These are phyloP conservation scores for Sarocladium brachiariae DNA, from an alignment of 2,329 filamentous ascomycete genomes.

Conservation along the genomic window DNA sequence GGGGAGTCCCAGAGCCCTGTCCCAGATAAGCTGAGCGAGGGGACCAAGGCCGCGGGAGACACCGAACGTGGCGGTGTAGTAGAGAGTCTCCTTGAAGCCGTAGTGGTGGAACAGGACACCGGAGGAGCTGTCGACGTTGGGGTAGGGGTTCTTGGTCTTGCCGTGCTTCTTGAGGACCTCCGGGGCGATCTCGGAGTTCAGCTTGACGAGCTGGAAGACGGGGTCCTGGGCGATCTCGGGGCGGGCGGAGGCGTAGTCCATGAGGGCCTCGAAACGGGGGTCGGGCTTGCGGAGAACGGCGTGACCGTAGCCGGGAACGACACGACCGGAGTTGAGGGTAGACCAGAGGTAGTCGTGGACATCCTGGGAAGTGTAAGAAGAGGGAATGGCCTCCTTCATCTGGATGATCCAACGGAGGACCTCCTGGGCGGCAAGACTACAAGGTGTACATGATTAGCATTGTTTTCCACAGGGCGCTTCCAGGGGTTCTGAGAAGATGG, in stretches of 20 bases:
- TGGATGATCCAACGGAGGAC: constrained; percentile 94
- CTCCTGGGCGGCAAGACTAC: constrained; percentile 83
- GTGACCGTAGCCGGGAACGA: constrained; percentile 92
- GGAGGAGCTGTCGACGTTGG: constrained; percentile 90
- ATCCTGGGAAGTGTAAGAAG: constrained; percentile 69
- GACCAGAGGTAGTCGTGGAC: constrained; percentile 88
- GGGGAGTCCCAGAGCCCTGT: constrained; percentile 83
- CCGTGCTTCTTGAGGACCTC: constrained; percentile 88
- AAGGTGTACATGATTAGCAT: too few species aligned
- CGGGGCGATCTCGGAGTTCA: constrained; percentile 87
- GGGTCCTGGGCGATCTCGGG: constrained; percentile 82
- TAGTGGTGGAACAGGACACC: constrained; percentile 98
- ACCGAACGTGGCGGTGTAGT: constrained; percentile 75
- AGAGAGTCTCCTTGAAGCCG: constrained; percentile 92
- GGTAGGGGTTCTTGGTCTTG: constrained; percentile 97
- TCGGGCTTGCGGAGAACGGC: constrained; percentile 95
- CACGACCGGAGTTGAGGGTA: constrained; percentile 86
- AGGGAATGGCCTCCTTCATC: constrained; percentile 85
- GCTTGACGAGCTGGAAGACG: constrained; percentile 88
- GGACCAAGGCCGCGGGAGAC: constrained; percentile 72
- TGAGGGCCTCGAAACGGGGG: constrained; percentile 90
- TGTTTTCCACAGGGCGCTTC: too few species aligned
- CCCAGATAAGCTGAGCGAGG: constrained; percentile 92
- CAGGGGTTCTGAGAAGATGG: too few species aligned
- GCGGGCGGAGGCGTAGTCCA: constrained; percentile 85